phyloP scores from a whole-genome alignment of 768 basidiomycete genomes.

The Amanita subjunquillea region DNA sequence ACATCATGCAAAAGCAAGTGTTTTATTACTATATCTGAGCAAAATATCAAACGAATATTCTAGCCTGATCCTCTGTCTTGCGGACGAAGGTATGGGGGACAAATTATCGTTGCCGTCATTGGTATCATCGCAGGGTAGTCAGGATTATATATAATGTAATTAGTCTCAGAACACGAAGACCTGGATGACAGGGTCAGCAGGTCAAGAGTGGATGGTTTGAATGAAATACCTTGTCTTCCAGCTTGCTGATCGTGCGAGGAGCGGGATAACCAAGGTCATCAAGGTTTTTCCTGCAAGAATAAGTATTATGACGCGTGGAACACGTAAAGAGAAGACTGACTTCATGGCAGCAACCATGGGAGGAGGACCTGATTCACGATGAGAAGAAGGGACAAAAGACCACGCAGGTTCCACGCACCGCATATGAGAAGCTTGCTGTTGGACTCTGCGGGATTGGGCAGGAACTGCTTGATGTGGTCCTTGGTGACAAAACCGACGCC shows the following conservation, averaged over 20 bases:
- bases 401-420: slow-evolving; percentile 29
- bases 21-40: background rate
- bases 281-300: slow-evolving; percentile 64
- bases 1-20: slow-evolving; percentile 52
- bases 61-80: slow-evolving; percentile 4
- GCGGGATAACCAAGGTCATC: slow-evolving; percentile 80
- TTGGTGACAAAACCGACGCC: slow-evolving; percentile 91
- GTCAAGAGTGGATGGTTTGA: slow-evolving; percentile 6
- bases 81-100: slow-evolving; percentile 1
- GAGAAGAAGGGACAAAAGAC: background rate
- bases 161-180: slow-evolving; percentile 27
- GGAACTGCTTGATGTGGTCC: slow-evolving; percentile 76
- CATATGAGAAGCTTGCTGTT: slow-evolving; percentile 84
- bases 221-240: slow-evolving; percentile 60
- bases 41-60: background rate
- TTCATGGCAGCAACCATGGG: slow-evolving; percentile 47
- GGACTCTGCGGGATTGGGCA: slow-evolving; percentile 52
- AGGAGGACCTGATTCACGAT: slow-evolving; percentile 37
- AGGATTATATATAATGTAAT: background rate
- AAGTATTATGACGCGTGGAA: background rate
- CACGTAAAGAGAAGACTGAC: slow-evolving; percentile 17
- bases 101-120: background rate
- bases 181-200: slow-evolving; percentile 13
- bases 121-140: background rate
- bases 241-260: slow-evolving; percentile 87